These are phyloP conservation scores for Phytophthora podocarpi DNA, from an alignment of 352 stramenopile genomes.

Conservation along the genomic window DNA sequence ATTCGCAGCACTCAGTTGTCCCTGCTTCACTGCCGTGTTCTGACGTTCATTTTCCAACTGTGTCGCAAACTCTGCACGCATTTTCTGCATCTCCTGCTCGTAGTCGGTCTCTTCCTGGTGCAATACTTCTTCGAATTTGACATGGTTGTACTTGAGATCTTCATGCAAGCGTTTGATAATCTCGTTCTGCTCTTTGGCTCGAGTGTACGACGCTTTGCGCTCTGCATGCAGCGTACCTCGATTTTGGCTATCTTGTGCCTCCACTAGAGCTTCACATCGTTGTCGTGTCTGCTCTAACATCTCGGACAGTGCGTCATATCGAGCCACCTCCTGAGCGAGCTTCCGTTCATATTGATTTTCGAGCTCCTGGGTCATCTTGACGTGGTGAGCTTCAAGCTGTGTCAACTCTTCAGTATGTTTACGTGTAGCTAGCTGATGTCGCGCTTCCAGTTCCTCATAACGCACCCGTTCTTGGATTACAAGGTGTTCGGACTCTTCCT, in stretches of 20 bases:
- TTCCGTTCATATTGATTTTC: slow-evolving; percentile 94
- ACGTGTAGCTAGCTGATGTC: slow-evolving; percentile 65
- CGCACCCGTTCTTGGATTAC: slow-evolving; percentile 75
- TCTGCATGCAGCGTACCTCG: slow-evolving; percentile 65
- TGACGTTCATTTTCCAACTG: slow-evolving; percentile 77
- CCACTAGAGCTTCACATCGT: slow-evolving; percentile 86
- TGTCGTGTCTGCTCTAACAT: slow-evolving; percentile 90
- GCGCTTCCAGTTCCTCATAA: slow-evolving; percentile 82
- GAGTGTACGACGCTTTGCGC: slow-evolving; percentile 62
- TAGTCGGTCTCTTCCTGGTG: slow-evolving; percentile 85
- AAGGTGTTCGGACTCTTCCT: slow-evolving; percentile 79
- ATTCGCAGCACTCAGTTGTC: slow-evolving; percentile 74
- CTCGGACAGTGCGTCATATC: slow-evolving; percentile 90
- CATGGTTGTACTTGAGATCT: slow-evolving; percentile 86
- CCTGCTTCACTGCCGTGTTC: slow-evolving; percentile 83
- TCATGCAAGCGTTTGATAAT: slow-evolving; percentile 87
- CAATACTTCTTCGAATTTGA: slow-evolving; percentile 86
- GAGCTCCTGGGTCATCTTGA: slow-evolving; percentile 88
- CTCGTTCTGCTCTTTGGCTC: slow-evolving; percentile 82
- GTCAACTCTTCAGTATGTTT: slow-evolving; percentile 84
- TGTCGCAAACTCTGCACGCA: slow-evolving; percentile 60
- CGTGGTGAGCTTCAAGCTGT: slow-evolving; percentile 74
- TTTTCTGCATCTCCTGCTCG: slow-evolving; percentile 69
- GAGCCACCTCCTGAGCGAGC: slow-evolving; percentile 85
- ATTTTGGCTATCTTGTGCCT: slow-evolving; percentile 77